Conservation (phyloP, 495 filamentous ascomycete species). For the Letharia columbiana region DNA sequence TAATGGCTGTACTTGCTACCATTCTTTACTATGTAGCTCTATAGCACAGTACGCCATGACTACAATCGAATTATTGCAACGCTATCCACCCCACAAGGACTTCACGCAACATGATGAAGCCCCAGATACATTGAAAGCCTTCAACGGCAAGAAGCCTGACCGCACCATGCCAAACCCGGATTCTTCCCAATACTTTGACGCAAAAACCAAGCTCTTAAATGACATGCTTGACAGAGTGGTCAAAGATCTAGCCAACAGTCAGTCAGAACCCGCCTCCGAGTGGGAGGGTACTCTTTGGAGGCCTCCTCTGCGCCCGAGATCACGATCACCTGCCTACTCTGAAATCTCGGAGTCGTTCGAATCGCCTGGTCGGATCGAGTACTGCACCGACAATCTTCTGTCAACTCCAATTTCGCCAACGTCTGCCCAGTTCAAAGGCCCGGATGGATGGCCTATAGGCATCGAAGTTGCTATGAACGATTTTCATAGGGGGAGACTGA, state of each 20-base stretch:
- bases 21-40: neutral
- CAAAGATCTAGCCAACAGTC: neutral
- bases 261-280: neutral
- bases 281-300: neutral
- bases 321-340: slow-evolving; percentile 4
- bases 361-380: neutral
- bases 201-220: neutral
- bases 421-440: neutral
- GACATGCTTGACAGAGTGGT: neutral
- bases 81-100: neutral
- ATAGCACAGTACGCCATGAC: neutral
- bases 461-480: slow-evolving; percentile 10
- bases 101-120: neutral
- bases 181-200: neutral
- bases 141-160: neutral
- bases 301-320: neutral
- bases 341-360: slow-evolving; percentile 1
- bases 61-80: neutral
- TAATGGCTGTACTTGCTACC: neutral
- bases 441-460: slow-evolving; percentile 1
- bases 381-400: neutral
- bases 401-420: neutral
- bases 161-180: neutral
- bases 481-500: slow-evolving; percentile 5
- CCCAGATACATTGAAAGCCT: neutral